Evolutionary conservation across 768 basidiomycete species (phyloP).

Genomic region (Suillus subluteus): DNA sequence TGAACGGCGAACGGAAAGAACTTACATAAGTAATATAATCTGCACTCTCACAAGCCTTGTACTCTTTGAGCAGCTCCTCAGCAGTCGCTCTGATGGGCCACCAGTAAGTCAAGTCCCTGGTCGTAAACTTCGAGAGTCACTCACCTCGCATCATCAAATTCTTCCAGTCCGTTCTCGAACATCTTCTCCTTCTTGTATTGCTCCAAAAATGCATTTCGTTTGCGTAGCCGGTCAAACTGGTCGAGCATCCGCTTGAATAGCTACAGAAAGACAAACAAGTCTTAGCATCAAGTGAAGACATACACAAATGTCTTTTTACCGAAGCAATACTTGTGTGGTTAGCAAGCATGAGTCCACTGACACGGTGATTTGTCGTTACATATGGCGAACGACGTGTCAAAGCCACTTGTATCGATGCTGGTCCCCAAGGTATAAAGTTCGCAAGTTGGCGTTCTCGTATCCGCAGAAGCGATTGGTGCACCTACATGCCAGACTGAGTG

Average conservation of each 20-base stretch:
- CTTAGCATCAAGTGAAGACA: neutral
- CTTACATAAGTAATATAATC: conserved; percentile 90
- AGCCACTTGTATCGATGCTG: conserved; percentile 97
- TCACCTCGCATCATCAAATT: conserved; percentile 97
- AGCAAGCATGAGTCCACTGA: conserved; percentile 97
- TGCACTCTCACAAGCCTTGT: conserved; percentile 93
- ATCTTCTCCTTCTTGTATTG: conserved; percentile 98
- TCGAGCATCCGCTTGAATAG: conserved; percentile 95
- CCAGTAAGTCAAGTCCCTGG: neutral
- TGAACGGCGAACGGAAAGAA: conserved; percentile 12
- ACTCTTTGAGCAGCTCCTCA: conserved; percentile 88
- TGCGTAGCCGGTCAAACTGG: conserved; percentile 87
- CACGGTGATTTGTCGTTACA: conserved; percentile 85
- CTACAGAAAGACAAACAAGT: conserved; percentile 40
- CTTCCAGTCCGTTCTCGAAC: conserved; percentile 91
- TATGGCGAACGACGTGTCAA: conserved; percentile 91
- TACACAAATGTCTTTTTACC: conserved; percentile 46
- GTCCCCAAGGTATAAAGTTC: conserved; percentile 99
- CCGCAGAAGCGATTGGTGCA: conserved; percentile 95
- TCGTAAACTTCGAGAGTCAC: conserved; percentile 17
- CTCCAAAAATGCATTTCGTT: conserved; percentile 93
- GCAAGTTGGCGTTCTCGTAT: conserved; percentile 97
- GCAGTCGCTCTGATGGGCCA: conserved; percentile 67
- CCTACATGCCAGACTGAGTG: conserved; percentile 46
- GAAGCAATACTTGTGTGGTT: conserved; percentile 99